Conservation (phyloP, 2,329 filamentous ascomycete species). For the Byssochlamys sp. region DNA sequence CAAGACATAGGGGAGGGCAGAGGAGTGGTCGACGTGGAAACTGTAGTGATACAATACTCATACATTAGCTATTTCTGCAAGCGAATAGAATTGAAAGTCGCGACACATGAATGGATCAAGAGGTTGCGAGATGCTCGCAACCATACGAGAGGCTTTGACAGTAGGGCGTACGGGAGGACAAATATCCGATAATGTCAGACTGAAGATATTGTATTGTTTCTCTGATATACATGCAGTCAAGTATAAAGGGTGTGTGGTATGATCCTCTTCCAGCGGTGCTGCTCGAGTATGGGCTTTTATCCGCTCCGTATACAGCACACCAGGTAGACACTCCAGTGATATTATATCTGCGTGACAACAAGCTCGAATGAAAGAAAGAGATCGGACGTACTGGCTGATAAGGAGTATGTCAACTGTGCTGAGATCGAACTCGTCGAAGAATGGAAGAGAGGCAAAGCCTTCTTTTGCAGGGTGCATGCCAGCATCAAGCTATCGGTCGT, state of each 20-base stretch:
- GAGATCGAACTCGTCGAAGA: slow-evolving; percentile 96
- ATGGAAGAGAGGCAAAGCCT: slow-evolving; percentile 82
- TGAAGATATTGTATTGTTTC: slow-evolving; percentile 22
- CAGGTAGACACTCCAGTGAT: neutral
- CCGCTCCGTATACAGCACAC: neutral
- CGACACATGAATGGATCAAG: slow-evolving; percentile 1
- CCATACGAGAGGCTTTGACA: neutral
- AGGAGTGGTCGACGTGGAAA: slow-evolving; percentile 98
- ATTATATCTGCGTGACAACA: slow-evolving; percentile 2
- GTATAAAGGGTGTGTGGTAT: slow-evolving; percentile 4
- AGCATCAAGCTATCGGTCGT: slow-evolving; percentile 65
- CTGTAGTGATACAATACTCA: slow-evolving; percentile 38
- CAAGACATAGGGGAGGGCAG: slow-evolving; percentile 91
- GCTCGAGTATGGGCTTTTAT: neutral
- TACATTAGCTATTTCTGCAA: slow-evolving; percentile 19
- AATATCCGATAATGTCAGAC: slow-evolving; percentile 7
- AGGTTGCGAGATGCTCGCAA: neutral
- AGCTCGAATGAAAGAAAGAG: slow-evolving; percentile 10
- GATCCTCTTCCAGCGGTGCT: slow-evolving; percentile 4
- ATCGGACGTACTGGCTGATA: slow-evolving; percentile 84
- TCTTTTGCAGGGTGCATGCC: slow-evolving; percentile 96
- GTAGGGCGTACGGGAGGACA: slow-evolving; percentile 10
- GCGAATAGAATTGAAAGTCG: neutral
- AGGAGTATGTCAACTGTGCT: slow-evolving; percentile 94
- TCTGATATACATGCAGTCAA: slow-evolving; percentile 27